Evolutionary conservation across 169 alveolate genomes (phyloP).

Genomic region (Cryptosporidium baileyi): DNA sequence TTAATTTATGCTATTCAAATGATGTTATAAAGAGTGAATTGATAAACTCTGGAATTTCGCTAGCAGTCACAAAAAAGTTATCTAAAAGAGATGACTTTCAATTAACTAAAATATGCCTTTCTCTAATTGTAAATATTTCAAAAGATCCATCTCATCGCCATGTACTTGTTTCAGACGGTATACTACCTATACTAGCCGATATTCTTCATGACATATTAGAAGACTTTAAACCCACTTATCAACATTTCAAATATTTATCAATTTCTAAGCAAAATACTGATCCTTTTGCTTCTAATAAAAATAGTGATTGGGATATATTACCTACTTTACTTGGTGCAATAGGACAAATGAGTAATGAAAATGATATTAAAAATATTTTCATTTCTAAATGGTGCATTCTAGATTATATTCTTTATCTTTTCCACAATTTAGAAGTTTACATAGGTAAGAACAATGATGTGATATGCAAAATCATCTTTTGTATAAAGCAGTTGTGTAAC

Average conservation of each 20-base stretch:
- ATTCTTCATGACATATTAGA: conserved; percentile 25
- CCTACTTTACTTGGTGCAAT: conserved; percentile 27
- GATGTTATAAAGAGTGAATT: conserved; percentile 18
- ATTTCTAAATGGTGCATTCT: conserved; percentile 60
- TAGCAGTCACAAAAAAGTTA: background rate
- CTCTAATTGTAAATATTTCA: conserved; percentile 23
- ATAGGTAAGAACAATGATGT: conserved; percentile 12
- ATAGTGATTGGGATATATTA: conserved; percentile 37
- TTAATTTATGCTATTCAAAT: conserved; percentile 39
- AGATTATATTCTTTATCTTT: conserved; percentile 17
- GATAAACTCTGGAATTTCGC: conserved; percentile 28
- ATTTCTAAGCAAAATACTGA: background rate
- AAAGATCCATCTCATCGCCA: conserved; percentile 45
- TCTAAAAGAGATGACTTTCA: conserved; percentile 52
- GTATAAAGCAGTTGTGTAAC: conserved; percentile 31
- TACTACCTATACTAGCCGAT: conserved; percentile 27
- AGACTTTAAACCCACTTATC: conserved; percentile 2
- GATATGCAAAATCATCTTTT: conserved; percentile 41
- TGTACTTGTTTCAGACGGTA: conserved; percentile 38
- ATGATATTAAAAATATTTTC: conserved; percentile 8
- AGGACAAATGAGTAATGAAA: conserved; percentile 52
- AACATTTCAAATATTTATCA: background rate
- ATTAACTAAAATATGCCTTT: conserved; percentile 47
- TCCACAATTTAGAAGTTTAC: conserved; percentile 29
- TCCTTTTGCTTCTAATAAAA: background rate